A percentile compares a stretch with the other conserved stretches of the same genome.
Conservation (phyloP, 306 rosid species). For the Mimosa bimucronata region DNA sequence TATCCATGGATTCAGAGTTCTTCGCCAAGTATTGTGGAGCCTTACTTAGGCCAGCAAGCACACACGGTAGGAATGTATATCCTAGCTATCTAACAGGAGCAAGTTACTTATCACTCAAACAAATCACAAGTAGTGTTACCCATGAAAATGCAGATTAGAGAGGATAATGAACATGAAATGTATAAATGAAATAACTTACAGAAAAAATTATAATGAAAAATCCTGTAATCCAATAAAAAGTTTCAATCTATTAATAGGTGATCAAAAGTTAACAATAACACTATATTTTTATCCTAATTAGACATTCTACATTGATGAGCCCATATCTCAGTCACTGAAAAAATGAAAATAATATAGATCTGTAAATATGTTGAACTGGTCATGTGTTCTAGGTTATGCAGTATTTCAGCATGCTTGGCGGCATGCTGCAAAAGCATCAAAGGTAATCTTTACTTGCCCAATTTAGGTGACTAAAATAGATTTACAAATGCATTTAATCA, state of each 20-base stretch:
- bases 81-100: conserved; percentile 67
- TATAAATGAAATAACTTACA: conserved; percentile 3
- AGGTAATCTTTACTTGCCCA: background rate
- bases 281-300: background rate
- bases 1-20: conserved; percentile 48
- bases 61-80: conserved; percentile 87
- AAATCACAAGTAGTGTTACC: conserved; percentile 1
- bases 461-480: background rate
- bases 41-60: conserved; percentile 86
- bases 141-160: conserved; percentile 13
- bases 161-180: conserved; percentile 26
- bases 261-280: conserved; percentile 1
- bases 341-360: background rate
- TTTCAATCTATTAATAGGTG: background rate
- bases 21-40: conserved; percentile 79
- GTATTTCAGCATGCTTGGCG: background rate
- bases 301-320: background rate
- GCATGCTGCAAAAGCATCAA: background rate
- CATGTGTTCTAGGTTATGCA: background rate
- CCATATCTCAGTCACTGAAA: background rate
- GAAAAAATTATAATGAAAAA: background rate
- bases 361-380: conserved; percentile 5
- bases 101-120: conserved; percentile 6
- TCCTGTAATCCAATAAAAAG: background rate
- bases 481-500: background rate